These are phyloP conservation scores for Ocimum tenuiflorum DNA, from an alignment of 257 asterid genomes.

Conservation along the genomic window DNA sequence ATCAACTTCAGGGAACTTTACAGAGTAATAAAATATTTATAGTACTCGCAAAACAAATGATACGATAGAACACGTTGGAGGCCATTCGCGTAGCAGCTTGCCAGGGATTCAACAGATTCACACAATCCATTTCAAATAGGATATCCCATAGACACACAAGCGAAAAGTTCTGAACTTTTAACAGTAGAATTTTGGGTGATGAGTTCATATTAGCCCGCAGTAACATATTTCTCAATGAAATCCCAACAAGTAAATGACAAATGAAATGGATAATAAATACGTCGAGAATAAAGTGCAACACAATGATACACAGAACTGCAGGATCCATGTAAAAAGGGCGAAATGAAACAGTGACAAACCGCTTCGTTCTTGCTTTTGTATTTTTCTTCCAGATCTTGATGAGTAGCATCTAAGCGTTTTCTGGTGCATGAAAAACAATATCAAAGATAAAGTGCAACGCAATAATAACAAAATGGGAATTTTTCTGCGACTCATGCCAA, in stretches of 20 bases:
- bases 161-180: neutral
- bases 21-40: too few relatives aligned
- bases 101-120: neutral
- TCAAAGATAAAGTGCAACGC: neutral
- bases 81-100: too few relatives aligned
- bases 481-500: neutral
- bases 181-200: neutral
- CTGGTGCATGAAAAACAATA: constrained; percentile 30
- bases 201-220: too few relatives aligned
- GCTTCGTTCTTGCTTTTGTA: constrained; percentile 90
- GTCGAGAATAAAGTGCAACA: too few relatives aligned
- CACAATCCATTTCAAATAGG: neutral
- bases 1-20: neutral
- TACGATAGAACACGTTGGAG: too few relatives aligned
- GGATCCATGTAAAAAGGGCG: too few relatives aligned
- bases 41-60: too few relatives aligned
- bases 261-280: too few relatives aligned
- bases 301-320: too few relatives aligned
- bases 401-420: constrained; percentile 75
- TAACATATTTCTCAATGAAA: too few relatives aligned
- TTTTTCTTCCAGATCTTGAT: constrained; percentile 89
- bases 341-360: constrained; percentile 35
- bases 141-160: too few relatives aligned
- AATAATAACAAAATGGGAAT: constrained; percentile 1
- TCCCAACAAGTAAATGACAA: too few relatives aligned